Base-by-base conservation (phyloP, 192 early-diverging fungal genomes). In the Phlyctochytrium planicorne region DNA sequence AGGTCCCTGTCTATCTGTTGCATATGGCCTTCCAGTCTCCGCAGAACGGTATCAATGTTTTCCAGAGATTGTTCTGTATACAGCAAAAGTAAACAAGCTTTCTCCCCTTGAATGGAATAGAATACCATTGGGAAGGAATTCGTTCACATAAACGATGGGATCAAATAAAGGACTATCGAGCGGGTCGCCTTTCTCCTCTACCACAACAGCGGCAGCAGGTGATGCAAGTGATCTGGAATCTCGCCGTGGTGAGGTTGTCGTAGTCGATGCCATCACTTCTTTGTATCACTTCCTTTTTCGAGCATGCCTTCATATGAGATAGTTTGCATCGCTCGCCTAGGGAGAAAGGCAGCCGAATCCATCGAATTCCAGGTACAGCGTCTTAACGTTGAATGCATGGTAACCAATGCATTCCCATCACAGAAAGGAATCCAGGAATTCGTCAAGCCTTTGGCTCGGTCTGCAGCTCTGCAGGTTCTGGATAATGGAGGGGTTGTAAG, bases 401-500 rank as follows among this genome's bases (percentile, higher is more conserved):
- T n/a, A n/a, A n/a, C n/a, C n/a, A n/a, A n/a, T n/a, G n/a, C n/a
- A n/a, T n/a, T n/a, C n/a, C n/a, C n/a, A n/a, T n/a, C 10, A 6
- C 57, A 59, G 57, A 23, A 24, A 23, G 57, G 57, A 59, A 59
- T 59, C 10, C 6, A 29, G 24, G 20, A 23, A 24, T 23, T 24
- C 10, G 69, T 71, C 32, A 77, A 73, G 53, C 52, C 70, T 23
- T 75, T 96, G 59, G 79, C 94, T 66, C 89, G 87, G 68, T 82
- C 77, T 24, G 88, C 90, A 23, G 91, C 95, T 24, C 75, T 81
- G 57, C 85, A 87, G 56, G 89, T 97, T 32, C 77, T 97, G 52
- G 88, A 94, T 71, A 83, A 80, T 59, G 88, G 90, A 32, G 95
- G 95, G 52, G 93, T 94, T 32, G 93, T 97, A 10, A 84, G 93